These are phyloP conservation scores for Erigeron canadensis DNA, from an alignment of 129 eudicot species.

Conservation along the genomic window DNA sequence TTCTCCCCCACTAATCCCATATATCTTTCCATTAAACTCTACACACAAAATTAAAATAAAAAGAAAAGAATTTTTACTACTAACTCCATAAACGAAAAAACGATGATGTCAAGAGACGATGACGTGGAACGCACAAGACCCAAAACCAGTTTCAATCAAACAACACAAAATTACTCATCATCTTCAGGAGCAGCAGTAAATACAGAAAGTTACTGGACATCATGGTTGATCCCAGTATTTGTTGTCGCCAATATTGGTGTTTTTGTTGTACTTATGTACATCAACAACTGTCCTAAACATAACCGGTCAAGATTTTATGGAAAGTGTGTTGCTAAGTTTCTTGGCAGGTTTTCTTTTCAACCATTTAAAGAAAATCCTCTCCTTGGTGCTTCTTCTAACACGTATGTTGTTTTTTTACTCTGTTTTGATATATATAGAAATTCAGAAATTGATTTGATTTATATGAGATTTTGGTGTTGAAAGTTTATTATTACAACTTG, in stretches of 20 bases:
- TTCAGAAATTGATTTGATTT: too few species aligned
- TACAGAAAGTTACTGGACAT: conserved; percentile 50
- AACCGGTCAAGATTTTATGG: conserved; percentile 18
- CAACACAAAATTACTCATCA: conserved; percentile 6
- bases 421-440: background rate
- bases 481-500: too few species aligned
- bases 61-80: background rate
- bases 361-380: conserved; percentile 70
- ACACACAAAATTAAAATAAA: background rate
- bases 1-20: conserved; percentile 14
- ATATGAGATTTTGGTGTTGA: too few species aligned
- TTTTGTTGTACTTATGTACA: conserved; percentile 62
- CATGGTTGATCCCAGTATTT: conserved; percentile 78
- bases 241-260: conserved; percentile 54
- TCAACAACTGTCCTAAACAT: conserved; percentile 71
- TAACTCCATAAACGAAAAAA: background rate
- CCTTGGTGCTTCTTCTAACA: conserved; percentile 74
- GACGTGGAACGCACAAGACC: conserved; percentile 49
- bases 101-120: conserved; percentile 27
- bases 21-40: background rate
- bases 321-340: conserved; percentile 65
- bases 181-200: conserved; percentile 12
- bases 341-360: conserved; percentile 74
- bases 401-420: conserved; percentile 54
- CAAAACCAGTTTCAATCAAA: conserved; percentile 17